These are phyloP conservation scores for Avena insularis DNA, from an alignment of 176 grass and related monocot species.

Conservation along the genomic window DNA sequence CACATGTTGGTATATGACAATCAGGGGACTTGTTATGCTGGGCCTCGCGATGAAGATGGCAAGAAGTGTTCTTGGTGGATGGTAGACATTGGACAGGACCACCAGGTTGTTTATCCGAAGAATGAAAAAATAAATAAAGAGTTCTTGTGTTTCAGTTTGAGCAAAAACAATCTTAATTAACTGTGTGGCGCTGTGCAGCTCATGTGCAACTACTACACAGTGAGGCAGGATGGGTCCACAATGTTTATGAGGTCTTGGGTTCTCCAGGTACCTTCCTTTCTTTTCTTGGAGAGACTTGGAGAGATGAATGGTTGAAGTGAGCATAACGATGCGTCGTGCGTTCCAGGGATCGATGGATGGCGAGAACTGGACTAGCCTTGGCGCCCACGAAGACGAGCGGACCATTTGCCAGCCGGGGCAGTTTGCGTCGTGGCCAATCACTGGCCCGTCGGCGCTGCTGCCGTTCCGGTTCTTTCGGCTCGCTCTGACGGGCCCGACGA, in stretches of 20 bases:
- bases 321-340: background rate
- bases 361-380: constrained; percentile 69
- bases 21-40: constrained; percentile 88
- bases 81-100: constrained; percentile 83
- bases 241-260: constrained; percentile 85
- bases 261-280: constrained; percentile 57
- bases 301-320: background rate
- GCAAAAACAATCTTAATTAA: background rate
- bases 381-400: constrained; percentile 69
- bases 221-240: constrained; percentile 89
- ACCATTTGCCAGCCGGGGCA: constrained; percentile 75
- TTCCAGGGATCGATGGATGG: constrained; percentile 85
- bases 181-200: constrained; percentile 50
- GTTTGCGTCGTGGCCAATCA: constrained; percentile 85
- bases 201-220: constrained; percentile 95
- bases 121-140: background rate
- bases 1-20: constrained; percentile 41
- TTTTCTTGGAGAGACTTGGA: background rate
- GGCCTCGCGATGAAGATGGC: constrained; percentile 75
- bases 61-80: constrained; percentile 90
- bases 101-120: constrained; percentile 63
- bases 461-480: constrained; percentile 92
- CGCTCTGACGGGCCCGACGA: constrained; percentile 50
- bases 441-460: constrained; percentile 61
- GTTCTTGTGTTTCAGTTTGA: constrained; percentile 1